Evolutionary conservation across 768 basidiomycete species (phyloP).

Genomic region (Psilocybe subaeruginosa): DNA sequence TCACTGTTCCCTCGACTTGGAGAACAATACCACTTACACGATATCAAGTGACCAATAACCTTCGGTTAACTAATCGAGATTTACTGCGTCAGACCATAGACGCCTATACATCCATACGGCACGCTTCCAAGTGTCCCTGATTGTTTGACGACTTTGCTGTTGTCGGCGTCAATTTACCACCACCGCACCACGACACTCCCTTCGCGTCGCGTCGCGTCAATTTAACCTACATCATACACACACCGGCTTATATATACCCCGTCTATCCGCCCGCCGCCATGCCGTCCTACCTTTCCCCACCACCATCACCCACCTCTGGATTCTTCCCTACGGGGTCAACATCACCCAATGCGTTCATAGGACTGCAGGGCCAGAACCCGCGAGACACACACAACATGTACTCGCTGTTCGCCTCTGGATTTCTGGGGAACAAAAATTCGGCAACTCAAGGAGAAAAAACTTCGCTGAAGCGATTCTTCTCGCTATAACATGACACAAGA

Average conservation of each 20-base stretch:
- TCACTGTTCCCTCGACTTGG: slow-evolving; percentile 4
- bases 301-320: slow-evolving; percentile 58
- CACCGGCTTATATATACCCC: neutral
- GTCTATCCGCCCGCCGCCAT: neutral
- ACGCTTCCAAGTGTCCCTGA: neutral
- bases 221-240: neutral
- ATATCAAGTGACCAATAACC: neutral
- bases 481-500: neutral
- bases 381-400: slow-evolving; percentile 64
- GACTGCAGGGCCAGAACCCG: slow-evolving; percentile 57
- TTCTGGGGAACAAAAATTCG: slow-evolving; percentile 14
- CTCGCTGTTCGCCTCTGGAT: slow-evolving; percentile 42
- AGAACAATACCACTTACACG: slow-evolving; percentile 2
- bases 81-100: neutral
- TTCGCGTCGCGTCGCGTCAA: slow-evolving; percentile 16
- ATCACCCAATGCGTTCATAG: slow-evolving; percentile 58
- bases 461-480: slow-evolving; percentile 19
- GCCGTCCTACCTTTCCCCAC: slow-evolving; percentile 45
- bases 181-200: neutral
- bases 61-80: slow-evolving; percentile 1
- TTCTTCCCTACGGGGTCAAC: slow-evolving; percentile 61
- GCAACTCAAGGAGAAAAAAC: slow-evolving; percentile 20
- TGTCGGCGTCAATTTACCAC: neutral
- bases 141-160: slow-evolving; percentile 16
- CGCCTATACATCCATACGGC: neutral